Evolutionary conservation across 148 eudicot genomes (phyloP).

Genomic region (Rhododendron simsii): DNA sequence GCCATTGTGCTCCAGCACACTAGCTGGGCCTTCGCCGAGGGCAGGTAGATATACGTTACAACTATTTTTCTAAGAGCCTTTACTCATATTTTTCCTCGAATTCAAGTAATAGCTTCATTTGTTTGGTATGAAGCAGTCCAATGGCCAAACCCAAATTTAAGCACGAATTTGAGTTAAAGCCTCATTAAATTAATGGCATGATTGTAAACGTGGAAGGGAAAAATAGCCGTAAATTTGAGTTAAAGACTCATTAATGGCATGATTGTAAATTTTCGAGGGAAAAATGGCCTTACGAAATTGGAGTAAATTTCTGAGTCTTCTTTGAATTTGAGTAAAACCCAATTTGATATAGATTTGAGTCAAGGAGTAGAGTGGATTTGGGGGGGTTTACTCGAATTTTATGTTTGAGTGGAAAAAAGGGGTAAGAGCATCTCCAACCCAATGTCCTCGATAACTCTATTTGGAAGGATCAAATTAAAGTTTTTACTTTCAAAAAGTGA

Average conservation of each 20-base stretch:
- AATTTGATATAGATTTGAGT: background rate
- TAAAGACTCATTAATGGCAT: background rate
- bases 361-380: background rate
- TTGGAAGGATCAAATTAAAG: no score
- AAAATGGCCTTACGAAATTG: no score
- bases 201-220: no score
- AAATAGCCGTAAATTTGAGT: background rate
- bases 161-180: background rate
- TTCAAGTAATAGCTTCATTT: background rate
- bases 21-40: constrained; percentile 52
- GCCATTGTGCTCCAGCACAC: constrained; percentile 75
- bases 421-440: background rate
- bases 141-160: background rate
- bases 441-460: no score
- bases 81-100: no score
- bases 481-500: no score
- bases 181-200: background rate
- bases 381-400: background rate
- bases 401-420: background rate
- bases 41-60: background rate
- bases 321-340: background rate
- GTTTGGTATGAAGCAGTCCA: background rate
- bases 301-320: background rate
- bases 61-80: background rate
- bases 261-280: background rate